A percentile compares a stretch with the other conserved stretches of the same genome.
These are phyloP conservation scores for Paralagenidium karlingii DNA, from an alignment of 352 stramenopile genomes.

Conservation along the genomic window DNA sequence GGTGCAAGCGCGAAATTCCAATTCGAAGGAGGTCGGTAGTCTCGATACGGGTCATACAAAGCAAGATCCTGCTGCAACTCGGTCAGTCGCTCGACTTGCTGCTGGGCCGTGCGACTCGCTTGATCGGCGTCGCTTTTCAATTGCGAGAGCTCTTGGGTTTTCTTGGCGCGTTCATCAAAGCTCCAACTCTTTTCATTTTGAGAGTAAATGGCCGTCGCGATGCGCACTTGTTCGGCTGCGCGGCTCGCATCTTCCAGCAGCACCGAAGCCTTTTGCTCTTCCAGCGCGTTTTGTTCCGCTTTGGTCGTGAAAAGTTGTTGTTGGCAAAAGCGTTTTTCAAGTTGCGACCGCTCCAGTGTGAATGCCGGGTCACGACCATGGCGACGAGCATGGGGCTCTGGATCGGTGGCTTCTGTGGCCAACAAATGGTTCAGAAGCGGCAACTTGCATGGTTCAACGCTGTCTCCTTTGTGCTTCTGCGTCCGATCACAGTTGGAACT, in stretches of 20 bases:
- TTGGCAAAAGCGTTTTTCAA: conserved; percentile 14
- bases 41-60: too few species aligned
- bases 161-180: conserved; percentile 42
- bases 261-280: conserved; percentile 14
- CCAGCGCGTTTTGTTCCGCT: conserved; percentile 8
- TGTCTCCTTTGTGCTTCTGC: too few species aligned
- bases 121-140: conserved; percentile 32
- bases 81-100: too few species aligned
- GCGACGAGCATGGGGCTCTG: background rate
- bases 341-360: conserved; percentile 19
- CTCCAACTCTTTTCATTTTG: conserved; percentile 42
- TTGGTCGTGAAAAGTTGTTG: conserved; percentile 20
- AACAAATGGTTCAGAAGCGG: conserved; percentile 7
- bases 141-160: conserved; percentile 40
- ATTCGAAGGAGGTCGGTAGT: too few species aligned
- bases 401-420: background rate
- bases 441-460: too few species aligned
- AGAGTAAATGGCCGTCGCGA: conserved; percentile 37
- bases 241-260: conserved; percentile 25
- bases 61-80: too few species aligned
- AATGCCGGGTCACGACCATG: background rate
- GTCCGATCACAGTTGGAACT: too few species aligned
- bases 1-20: too few species aligned
- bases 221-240: conserved; percentile 42
- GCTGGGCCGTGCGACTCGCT: too few species aligned